Evolutionary conservation across 78 protist species (phyloP).

Genomic region (Kipferlia bialata): DNA sequence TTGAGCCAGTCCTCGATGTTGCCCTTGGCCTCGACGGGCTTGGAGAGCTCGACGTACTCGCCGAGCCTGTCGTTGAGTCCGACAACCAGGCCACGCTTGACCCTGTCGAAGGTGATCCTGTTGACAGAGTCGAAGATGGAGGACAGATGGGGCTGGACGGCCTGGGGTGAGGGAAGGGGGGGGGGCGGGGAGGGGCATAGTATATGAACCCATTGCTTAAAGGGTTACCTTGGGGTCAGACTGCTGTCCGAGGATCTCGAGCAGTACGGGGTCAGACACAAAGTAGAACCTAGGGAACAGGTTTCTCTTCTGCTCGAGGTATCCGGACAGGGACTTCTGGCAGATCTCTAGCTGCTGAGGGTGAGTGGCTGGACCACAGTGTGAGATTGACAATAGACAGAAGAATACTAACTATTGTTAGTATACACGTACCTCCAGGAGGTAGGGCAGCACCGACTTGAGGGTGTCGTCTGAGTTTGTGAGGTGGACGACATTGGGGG

Average conservation of each 20-base stretch:
- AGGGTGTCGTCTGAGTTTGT: slow-evolving; percentile 39
- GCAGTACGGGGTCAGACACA: slow-evolving; percentile 63
- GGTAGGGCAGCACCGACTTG: slow-evolving; percentile 38
- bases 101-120: slow-evolving; percentile 32
- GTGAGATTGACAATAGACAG: too few species aligned
- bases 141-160: slow-evolving; percentile 50
- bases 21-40: slow-evolving; percentile 44
- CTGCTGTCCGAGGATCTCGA: slow-evolving; percentile 68
- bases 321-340: slow-evolving; percentile 60
- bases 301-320: slow-evolving; percentile 61
- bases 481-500: slow-evolving; percentile 34
- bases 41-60: slow-evolving; percentile 31
- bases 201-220: too few species aligned
- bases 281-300: slow-evolving; percentile 78
- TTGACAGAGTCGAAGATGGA: slow-evolving; percentile 45
- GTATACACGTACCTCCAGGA: too few species aligned
- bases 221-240: slow-evolving; percentile 51
- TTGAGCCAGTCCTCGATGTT: slow-evolving; percentile 65
- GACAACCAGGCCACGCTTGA: slow-evolving; percentile 3
- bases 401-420: too few species aligned
- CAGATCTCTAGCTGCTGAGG: slow-evolving; percentile 67
- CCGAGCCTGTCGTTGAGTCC: slow-evolving; percentile 18
- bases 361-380: too few species aligned
- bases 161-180: too few species aligned
- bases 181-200: too few species aligned